Evolutionary conservation across 345 rosid species (phyloP).

Genomic region (Rubroshorea leprosula): DNA sequence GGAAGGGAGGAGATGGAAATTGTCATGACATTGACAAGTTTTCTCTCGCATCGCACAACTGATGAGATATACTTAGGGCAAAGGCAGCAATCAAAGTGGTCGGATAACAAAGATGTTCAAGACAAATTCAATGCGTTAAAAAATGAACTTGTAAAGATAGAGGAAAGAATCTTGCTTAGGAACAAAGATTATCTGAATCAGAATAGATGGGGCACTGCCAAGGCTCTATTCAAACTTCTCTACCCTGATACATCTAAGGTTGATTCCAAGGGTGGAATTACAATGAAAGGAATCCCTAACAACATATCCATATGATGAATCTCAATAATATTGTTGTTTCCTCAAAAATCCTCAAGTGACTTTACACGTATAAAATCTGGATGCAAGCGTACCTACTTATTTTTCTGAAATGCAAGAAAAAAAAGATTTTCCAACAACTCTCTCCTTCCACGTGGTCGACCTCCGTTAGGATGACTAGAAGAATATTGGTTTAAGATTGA

Average conservation of each 20-base stretch:
- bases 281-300: constrained; percentile 47
- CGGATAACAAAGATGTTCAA: constrained; percentile 31
- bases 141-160: constrained; percentile 30
- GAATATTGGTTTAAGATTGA: too few species aligned
- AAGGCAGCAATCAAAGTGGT: constrained; percentile 36
- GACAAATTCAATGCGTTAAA: constrained; percentile 30
- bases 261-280: constrained; percentile 22
- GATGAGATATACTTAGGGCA: constrained; percentile 51
- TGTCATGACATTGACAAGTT: constrained; percentile 36
- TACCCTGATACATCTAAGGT: constrained; percentile 29
- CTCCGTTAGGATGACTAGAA: too few species aligned
- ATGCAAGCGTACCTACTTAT: too few species aligned
- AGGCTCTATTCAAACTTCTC: constrained; percentile 41
- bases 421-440: too few species aligned
- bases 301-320: constrained; percentile 29
- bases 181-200: constrained; percentile 31
- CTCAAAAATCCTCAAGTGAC: background rate
- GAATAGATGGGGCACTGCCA: constrained; percentile 48
- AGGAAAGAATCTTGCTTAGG: constrained; percentile 31
- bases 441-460: too few species aligned
- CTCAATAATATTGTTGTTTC: background rate
- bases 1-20: constrained; percentile 34
- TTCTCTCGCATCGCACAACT: constrained; percentile 42
- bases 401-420: too few species aligned
- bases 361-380: too few species aligned